Evolutionary conservation across 2,329 filamentous ascomycete genomes (phyloP), one percentile per base, ranked within the genome.

Genomic region (Sodiomyces alkalinus): DNA sequence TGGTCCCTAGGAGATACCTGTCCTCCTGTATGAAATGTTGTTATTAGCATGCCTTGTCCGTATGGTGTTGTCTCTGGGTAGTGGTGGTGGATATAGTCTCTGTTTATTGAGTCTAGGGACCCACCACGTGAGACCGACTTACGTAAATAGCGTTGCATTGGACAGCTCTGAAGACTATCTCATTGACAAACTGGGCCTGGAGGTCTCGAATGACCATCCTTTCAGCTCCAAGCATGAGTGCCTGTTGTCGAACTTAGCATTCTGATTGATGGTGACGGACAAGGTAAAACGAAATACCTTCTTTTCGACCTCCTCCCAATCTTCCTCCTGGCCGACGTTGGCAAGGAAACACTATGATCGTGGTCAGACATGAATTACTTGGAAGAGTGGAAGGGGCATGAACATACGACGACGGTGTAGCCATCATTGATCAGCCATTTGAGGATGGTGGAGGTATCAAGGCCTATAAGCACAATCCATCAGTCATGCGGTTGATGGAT

Each of bases 151-250:
- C 65, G 41, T 71, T 68, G 45, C 72, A 78, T 51, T 80, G 74
- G 40, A 85, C 69, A 33, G 78, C 79, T 30, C 69, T 74, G 63
- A 74, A 83, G 60, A 75, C 77, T 19, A 86, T 63, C 52, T 83
- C 66, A 26, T 82, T 75, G 36, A 86, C 64, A 45, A 86, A 80
- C 51, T 80, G 75, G 41, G 64, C 61, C 40, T 70, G 67, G 26
- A 85, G 60, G 49, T 86, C 68, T 31, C 64, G 58, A 35, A 69
- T 56, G 35, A 62, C 47, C 43, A 74, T 64, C 23, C 28, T 7
- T 4, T 33, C 17, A 30, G 32, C n/a, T 7, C 10, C 12, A 17
- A 18, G 3, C 7, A 6, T 11, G 8, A 22, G 20, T 3, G 20
- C 20, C 20, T 22, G n/a, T n/a, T n/a, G n/a, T n/a, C n/a, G n/a